phyloP scores from a whole-genome alignment of 73 alveolate genomes.

The Symbiodinium pilosum region DNA sequence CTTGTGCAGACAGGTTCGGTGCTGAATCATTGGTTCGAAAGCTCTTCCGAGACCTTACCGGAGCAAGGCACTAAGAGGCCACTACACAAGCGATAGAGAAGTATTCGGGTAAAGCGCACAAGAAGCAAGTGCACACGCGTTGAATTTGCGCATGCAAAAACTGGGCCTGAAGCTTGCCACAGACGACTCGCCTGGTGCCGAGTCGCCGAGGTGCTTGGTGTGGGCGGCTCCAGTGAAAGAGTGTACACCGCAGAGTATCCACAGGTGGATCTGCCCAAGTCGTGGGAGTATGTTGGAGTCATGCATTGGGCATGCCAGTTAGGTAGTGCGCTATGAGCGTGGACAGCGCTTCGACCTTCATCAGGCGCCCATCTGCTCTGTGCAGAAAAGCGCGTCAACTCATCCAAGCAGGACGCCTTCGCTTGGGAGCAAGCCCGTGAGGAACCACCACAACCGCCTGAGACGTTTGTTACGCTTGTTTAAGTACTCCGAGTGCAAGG shows the following conservation, averaged over 20 bases:
- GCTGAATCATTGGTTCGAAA: constrained; percentile 52
- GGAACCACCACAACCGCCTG: background rate
- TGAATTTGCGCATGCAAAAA: too few relatives aligned
- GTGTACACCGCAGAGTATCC: constrained; percentile 39
- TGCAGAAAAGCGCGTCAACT: background rate
- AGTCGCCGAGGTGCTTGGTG: constrained; percentile 58
- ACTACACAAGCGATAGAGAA: too few relatives aligned
- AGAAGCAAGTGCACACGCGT: too few relatives aligned
- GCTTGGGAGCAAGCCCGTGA: constrained; percentile 46
- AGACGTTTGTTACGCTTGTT: background rate
- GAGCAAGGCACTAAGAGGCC: background rate
- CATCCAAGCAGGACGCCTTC: constrained; percentile 42
- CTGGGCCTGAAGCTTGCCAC: too few relatives aligned
- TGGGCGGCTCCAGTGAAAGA: constrained; percentile 4
- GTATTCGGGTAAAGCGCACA: too few relatives aligned
- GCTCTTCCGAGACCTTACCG: constrained; percentile 59
- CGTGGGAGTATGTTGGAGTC: too few relatives aligned
- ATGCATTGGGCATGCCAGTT: background rate
- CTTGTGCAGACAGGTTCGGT: constrained; percentile 4
- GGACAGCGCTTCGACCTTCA: constrained; percentile 75
- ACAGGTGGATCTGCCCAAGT: background rate
- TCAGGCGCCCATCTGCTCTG: background rate
- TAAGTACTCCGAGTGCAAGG: background rate
- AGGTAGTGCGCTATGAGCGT: constrained; percentile 79
- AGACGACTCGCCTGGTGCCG: too few relatives aligned